Evolutionary conservation across 2,329 filamentous ascomycete species (phyloP).

Genomic region (Huntiella decipiens): DNA sequence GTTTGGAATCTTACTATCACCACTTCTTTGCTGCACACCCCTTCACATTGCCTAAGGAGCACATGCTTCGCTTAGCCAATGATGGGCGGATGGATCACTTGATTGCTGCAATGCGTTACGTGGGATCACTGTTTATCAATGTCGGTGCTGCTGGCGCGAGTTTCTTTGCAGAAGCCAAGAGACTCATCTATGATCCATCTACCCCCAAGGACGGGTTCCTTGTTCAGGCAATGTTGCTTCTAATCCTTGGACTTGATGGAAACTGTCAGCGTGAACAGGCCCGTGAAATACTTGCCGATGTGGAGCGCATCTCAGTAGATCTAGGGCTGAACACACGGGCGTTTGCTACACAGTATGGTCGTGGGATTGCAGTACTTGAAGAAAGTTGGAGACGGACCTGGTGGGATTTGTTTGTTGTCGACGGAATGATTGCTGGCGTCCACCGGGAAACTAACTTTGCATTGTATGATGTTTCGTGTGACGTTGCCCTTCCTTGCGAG

Average conservation of each 20-base stretch:
- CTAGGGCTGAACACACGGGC: conserved; percentile 54
- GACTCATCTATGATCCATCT: conserved; percentile 25
- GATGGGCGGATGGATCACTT: conserved; percentile 30
- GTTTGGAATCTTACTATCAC: conserved; percentile 38
- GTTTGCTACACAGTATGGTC: conserved; percentile 45
- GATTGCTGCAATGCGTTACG: conserved; percentile 34
- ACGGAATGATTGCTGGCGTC: conserved; percentile 69
- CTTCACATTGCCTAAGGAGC: conserved; percentile 34
- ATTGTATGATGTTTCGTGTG: conserved; percentile 46
- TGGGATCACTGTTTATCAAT: conserved; percentile 37
- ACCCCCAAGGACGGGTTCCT: conserved; percentile 38
- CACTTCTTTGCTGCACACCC: conserved; percentile 40
- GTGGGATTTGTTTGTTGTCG: conserved; percentile 71
- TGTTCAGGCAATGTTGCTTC: conserved; percentile 60
- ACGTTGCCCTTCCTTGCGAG: conserved; percentile 64
- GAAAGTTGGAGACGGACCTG: conserved; percentile 78
- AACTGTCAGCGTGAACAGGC: conserved; percentile 53
- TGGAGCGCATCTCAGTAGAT: conserved; percentile 53
- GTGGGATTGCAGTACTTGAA: conserved; percentile 47
- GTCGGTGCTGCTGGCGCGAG: conserved; percentile 25
- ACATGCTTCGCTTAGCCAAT: conserved; percentile 28
- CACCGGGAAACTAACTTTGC: conserved; percentile 51
- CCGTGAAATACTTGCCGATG: conserved; percentile 44
- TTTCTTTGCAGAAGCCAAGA: conserved; percentile 40
- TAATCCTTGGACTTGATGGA: conserved; percentile 62